phyloP scores from a whole-genome alignment of 169 alveolate species.

The Eimeria nieschulzi region DNA sequence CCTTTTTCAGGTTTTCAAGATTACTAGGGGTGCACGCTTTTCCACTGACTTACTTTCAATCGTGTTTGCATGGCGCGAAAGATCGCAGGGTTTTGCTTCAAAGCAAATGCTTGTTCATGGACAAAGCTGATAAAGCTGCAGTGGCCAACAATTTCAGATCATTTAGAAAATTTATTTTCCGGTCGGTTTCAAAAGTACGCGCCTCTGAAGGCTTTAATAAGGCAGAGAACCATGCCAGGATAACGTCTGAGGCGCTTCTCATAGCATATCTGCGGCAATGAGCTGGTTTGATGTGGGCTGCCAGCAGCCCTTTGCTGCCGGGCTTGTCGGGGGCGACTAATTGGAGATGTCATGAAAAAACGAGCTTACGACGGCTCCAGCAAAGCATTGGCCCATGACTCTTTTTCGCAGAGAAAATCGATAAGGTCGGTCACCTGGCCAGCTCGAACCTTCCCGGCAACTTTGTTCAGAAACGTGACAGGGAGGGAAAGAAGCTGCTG shows the following conservation, averaged over 20 bases:
- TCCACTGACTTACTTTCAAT: neutral
- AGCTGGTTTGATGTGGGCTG: too few relatives aligned
- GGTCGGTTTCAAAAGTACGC: too few relatives aligned
- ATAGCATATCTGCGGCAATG: too few relatives aligned
- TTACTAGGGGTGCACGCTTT: too few relatives aligned
- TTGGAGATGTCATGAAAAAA: neutral
- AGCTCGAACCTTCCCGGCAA: neutral
- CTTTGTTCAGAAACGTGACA: neutral
- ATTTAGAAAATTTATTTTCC: too few relatives aligned
- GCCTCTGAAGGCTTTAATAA: too few relatives aligned
- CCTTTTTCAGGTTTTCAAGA: too few relatives aligned
- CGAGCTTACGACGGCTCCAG: neutral
- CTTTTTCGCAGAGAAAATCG: neutral
- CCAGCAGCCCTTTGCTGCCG: too few relatives aligned
- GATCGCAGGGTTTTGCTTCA: neutral
- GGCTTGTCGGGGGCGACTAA: too few relatives aligned
- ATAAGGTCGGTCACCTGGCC: neutral
- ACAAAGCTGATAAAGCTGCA: neutral
- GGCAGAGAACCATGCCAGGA: too few relatives aligned
- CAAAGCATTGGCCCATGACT: neutral
- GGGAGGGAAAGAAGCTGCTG: neutral
- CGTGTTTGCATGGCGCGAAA: neutral
- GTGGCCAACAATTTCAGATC: neutral
- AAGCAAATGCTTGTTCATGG: neutral
- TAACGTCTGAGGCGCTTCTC: too few relatives aligned